Base-by-base conservation (phyloP, 1,284 basidiomycete genomes). In the Malassezia equina region DNA sequence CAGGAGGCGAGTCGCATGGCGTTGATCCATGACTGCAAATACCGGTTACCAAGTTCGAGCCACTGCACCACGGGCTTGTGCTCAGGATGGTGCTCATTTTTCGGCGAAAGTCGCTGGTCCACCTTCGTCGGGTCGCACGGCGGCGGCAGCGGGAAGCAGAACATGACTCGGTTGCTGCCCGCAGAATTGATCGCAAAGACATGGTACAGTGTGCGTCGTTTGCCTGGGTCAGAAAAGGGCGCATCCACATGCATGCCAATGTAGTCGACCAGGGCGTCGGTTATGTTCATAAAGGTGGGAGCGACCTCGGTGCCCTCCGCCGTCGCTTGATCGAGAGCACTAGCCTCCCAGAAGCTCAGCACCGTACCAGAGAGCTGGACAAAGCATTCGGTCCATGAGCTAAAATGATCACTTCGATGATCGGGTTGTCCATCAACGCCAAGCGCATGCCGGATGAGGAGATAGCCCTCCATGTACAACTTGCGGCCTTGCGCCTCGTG, bases 171-270 rank as follows among this genome's bases (percentile, higher is more conserved):
- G 71, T 96, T 96, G 32, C 85, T 85, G 19, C 91, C 93, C 1
- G 91, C 91, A 9, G 88, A 93, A 75, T 94, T 98, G 67, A 98
- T 80, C 0, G 89, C 89, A 59, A 94, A 82, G 45, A 94, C 87
- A 69, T 73, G 71, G 51, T 72, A 67, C 40, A 88, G 88, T 0
- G 80, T 75, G 40, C 79, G 78, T 1, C 78, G 77, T 28, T 77
- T 75, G n/a, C 76, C 77, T 29, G 76, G 75, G 0, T 77, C 75
- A 32, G 76, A 73, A 46, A 78, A 76, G 5, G 76, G 75, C 3
- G 79, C 78, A 24, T 80, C 78, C 24, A 78, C 77, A 2, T 80
- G 75, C 27, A 78, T 76, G 27, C 79, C 77, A 53, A 80, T 77
- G 8, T 78, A 76, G 68, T 81, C 80, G 45, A 79, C 76, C 13